A percentile compares a stretch with the other conserved stretches of the same genome.
Conservation (phyloP, 2,329 filamentous ascomycete genomes). For the Talaromyces islandicus region DNA sequence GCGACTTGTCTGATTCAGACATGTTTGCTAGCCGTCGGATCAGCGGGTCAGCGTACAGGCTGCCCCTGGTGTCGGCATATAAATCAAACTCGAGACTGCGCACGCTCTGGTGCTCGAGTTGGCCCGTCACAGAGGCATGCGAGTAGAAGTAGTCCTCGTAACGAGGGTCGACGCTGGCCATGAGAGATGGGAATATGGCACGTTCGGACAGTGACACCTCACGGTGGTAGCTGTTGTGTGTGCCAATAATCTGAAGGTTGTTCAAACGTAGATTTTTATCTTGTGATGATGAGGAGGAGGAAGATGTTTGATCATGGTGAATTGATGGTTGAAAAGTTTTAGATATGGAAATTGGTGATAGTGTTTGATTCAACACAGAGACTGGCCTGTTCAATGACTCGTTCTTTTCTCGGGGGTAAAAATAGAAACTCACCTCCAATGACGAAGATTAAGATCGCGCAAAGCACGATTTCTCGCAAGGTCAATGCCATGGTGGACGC, state of each 20-base stretch:
- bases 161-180: constrained; percentile 6
- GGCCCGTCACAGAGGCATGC: constrained; percentile 10
- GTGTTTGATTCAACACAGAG: constrained; percentile 10
- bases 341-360: constrained; percentile 4
- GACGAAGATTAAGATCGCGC: constrained; percentile 10
- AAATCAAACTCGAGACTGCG: constrained; percentile 12
- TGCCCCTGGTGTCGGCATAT: constrained; percentile 8
- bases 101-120: constrained; percentile 9
- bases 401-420: not conserved
- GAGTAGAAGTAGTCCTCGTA: constrained; percentile 10
- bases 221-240: constrained; percentile 12
- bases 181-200: constrained; percentile 4
- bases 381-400: not conserved
- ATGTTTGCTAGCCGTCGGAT: constrained; percentile 10
- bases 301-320: not conserved
- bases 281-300: not conserved
- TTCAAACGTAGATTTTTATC: constrained; percentile 7
- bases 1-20: constrained; percentile 7
- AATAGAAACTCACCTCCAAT: constrained; percentile 4
- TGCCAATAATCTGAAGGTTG: constrained; percentile 10
- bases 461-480: constrained; percentile 11
- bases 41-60: constrained; percentile 8
- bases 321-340: not conserved
- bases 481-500: constrained; percentile 6
- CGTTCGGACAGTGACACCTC: constrained; percentile 9